A percentile compares a stretch with the other conserved stretches of the same genome.
phyloP scores from a whole-genome alignment of 1,139 yeast species.

The Candida sp. region DNA sequence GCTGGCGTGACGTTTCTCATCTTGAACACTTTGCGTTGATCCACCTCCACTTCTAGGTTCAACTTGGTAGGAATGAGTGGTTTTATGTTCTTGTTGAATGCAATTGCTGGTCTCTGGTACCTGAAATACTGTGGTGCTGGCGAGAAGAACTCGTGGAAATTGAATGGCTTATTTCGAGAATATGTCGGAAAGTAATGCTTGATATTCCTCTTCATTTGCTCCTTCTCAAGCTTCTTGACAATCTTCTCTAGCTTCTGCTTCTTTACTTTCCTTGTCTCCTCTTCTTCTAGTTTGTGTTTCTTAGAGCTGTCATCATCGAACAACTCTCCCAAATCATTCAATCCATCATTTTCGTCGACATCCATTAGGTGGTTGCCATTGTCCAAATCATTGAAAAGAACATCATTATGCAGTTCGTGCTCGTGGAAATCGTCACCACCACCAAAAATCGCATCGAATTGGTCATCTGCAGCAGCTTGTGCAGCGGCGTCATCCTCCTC shows the following conservation, averaged over 20 bases:
- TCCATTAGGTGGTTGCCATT: conserved; percentile 14
- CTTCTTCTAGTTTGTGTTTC: conserved; percentile 25
- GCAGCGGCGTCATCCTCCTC: conserved; percentile 34
- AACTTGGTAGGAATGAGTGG: conserved; percentile 67
- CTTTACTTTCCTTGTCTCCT: conserved; percentile 23
- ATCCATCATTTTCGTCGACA: conserved; percentile 24
- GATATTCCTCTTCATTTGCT: conserved; percentile 38
- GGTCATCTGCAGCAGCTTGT: conserved; percentile 43
- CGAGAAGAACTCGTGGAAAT: conserved; percentile 70
- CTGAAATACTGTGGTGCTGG: conserved; percentile 60
- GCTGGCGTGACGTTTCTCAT: conserved; percentile 20
- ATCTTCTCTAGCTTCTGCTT: conserved; percentile 28
- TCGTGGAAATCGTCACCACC: conserved; percentile 22
- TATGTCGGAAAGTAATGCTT: conserved; percentile 67
- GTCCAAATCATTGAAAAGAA: conserved; percentile 21
- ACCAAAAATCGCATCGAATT: conserved; percentile 57
- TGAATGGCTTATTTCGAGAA: conserved; percentile 55
- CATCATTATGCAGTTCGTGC: conserved; percentile 8
- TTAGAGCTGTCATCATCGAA: conserved; percentile 25
- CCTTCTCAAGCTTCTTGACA: conserved; percentile 38
- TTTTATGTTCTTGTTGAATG: conserved; percentile 38
- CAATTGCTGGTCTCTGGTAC: conserved; percentile 55
- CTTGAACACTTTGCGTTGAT: conserved; percentile 48
- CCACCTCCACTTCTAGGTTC: conserved; percentile 51
- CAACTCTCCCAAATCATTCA: conserved; percentile 37